Evolutionary conservation across 2,329 filamentous ascomycete species (phyloP).

Genomic region (Aspergillus sp.): DNA sequence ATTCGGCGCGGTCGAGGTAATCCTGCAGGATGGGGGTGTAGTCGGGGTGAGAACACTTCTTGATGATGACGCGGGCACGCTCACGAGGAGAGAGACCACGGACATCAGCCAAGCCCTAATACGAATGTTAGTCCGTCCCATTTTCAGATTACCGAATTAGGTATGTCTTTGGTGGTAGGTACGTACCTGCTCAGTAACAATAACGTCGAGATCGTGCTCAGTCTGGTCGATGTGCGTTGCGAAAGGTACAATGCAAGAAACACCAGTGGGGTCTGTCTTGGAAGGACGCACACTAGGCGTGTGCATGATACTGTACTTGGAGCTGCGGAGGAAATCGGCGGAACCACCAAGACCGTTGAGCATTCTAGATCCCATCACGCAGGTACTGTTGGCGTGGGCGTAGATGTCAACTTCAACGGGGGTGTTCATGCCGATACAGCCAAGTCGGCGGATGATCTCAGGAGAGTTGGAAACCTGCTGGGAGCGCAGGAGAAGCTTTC

Average conservation of each 20-base stretch:
- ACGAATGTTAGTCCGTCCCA: conserved; percentile 22
- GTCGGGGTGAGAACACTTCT: conserved; percentile 81
- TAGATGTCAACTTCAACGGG: conserved; percentile 94
- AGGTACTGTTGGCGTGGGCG: conserved; percentile 87
- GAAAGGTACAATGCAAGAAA: conserved; percentile 90
- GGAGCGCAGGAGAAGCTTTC: conserved; percentile 81
- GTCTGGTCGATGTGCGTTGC: conserved; percentile 91
- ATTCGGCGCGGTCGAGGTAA: conserved; percentile 84
- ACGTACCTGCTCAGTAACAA: conserved; percentile 66
- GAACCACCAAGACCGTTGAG: conserved; percentile 81
- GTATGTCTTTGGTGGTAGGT: background rate
- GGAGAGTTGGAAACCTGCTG: conserved; percentile 87
- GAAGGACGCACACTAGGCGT: conserved; percentile 77
- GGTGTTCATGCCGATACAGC: conserved; percentile 93
- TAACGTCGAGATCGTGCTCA: conserved; percentile 86
- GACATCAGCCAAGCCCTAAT: conserved; percentile 75
- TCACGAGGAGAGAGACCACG: conserved; percentile 77
- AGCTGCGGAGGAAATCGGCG: conserved; percentile 74
- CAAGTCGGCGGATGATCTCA: conserved; percentile 83
- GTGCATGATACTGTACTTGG: conserved; percentile 92
- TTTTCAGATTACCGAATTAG: background rate
- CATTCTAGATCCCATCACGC: conserved; percentile 86
- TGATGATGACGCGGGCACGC: conserved; percentile 79
- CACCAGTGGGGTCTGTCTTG: conserved; percentile 78
- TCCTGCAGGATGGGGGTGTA: conserved; percentile 79